Conservation (phyloP, 2,329 filamentous ascomycete genomes). For the Colletotrichum aenigma region DNA sequence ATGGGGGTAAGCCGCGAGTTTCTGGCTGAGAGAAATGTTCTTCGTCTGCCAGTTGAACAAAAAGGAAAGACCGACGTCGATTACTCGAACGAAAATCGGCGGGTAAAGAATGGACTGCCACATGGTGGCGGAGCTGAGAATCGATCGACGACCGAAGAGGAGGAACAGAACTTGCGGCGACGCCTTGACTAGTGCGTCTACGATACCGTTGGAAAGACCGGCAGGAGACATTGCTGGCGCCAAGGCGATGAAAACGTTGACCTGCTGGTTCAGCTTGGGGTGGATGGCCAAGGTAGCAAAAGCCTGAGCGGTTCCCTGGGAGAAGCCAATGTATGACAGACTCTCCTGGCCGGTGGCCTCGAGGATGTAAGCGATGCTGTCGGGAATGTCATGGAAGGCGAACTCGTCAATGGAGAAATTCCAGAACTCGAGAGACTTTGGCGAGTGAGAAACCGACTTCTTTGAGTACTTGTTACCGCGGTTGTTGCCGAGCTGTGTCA, state of each 20-base stretch:
- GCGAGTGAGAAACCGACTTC: slow-evolving; percentile 80
- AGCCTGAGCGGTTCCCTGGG: slow-evolving; percentile 94
- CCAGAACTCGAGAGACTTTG: slow-evolving; percentile 83
- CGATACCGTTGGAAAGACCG: slow-evolving; percentile 85
- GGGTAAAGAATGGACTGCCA: slow-evolving; percentile 97
- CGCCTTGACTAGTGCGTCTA: slow-evolving; percentile 91
- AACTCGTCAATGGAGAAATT: slow-evolving; percentile 99
- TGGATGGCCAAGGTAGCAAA: slow-evolving; percentile 94
- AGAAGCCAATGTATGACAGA: slow-evolving; percentile 95
- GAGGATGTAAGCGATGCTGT: slow-evolving; percentile 91
- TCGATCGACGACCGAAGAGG: slow-evolving; percentile 88
- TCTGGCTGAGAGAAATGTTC: slow-evolving; percentile 87
- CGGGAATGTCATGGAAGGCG: slow-evolving; percentile 95
- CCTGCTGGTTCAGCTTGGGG: slow-evolving; percentile 86
- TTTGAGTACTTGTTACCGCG: slow-evolving; percentile 99
- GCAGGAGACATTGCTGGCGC: slow-evolving; percentile 97
- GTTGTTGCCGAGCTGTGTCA: slow-evolving; percentile 83
- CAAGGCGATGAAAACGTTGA: slow-evolving; percentile 95
- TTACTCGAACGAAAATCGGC: slow-evolving; percentile 86
- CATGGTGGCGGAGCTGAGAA: slow-evolving; percentile 92
- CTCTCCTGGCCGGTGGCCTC: slow-evolving; percentile 81
- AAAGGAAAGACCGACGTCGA: slow-evolving; percentile 81
- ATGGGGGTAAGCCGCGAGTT: slow-evolving; percentile 93
- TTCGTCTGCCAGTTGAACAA: slow-evolving; percentile 88
- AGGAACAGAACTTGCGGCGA: slow-evolving; percentile 92